Conservation (phyloP, 2,329 filamentous ascomycete species). For the Talaromyces atroroseus region DNA sequence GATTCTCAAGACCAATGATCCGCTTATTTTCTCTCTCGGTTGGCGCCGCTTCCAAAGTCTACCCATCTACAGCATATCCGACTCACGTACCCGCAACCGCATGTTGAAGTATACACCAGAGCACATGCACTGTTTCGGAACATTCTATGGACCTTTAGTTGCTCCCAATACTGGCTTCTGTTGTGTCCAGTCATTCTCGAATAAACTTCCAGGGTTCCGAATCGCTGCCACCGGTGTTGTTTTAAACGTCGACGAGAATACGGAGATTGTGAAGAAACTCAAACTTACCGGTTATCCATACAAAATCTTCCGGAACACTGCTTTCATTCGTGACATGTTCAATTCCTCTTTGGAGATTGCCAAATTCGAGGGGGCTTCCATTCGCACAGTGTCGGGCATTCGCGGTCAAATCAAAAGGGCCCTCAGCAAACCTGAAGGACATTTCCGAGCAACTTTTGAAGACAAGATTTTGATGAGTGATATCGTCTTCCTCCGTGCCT, state of each 20-base stretch:
- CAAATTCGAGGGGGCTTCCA: conserved; percentile 93
- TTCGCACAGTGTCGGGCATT: conserved; percentile 93
- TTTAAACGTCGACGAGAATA: conserved; percentile 86
- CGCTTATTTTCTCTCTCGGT: conserved; percentile 91
- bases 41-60: conserved; percentile 93
- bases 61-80: conserved; percentile 90
- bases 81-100: conserved; percentile 85
- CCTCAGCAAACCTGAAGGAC: conserved; percentile 84
- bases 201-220: conserved; percentile 81
- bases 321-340: conserved; percentile 99
- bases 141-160: conserved; percentile 90
- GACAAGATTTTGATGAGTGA: conserved; percentile 97
- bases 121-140: conserved; percentile 98
- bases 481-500: conserved; percentile 91
- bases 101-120: conserved; percentile 99
- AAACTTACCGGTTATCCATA: conserved; percentile 90
- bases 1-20: conserved; percentile 96
- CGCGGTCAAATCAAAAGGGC: conserved; percentile 96
- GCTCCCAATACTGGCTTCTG: conserved; percentile 95
- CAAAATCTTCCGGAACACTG: conserved; percentile 99
- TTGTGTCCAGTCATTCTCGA: conserved; percentile 82
- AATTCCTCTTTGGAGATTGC: conserved; percentile 86
- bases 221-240: conserved; percentile 93
- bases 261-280: conserved; percentile 98
- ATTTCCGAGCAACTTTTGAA: conserved; percentile 95